A percentile compares a stretch with the other conserved stretches of the same genome.
phyloP scores from a whole-genome alignment of 2,329 filamentous ascomycete species.

The Fusarium udum region DNA sequence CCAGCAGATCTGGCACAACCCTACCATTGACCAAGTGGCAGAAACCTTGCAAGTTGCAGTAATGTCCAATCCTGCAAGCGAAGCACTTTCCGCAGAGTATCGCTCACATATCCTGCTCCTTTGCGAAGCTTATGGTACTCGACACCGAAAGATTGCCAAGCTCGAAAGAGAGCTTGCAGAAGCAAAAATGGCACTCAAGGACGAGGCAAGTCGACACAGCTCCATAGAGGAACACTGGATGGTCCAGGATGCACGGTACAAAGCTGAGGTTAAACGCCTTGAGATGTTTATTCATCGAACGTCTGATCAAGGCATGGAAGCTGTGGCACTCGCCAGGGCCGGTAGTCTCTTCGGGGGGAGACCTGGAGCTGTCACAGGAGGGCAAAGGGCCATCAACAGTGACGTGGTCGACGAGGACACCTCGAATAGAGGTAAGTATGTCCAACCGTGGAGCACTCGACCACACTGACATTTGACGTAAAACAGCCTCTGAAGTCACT shows the following conservation, averaged over 20 bases:
- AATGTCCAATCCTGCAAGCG: slow-evolving; percentile 49
- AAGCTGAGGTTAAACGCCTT: slow-evolving; percentile 47
- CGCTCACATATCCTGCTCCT: slow-evolving; percentile 54
- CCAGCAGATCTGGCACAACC: slow-evolving; percentile 51
- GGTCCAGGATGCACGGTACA: slow-evolving; percentile 37
- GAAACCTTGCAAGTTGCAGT: slow-evolving; percentile 55
- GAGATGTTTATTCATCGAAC: slow-evolving; percentile 47
- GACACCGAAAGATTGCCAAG: slow-evolving; percentile 45
- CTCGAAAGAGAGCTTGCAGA: slow-evolving; percentile 51
- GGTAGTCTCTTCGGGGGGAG: slow-evolving; percentile 48
- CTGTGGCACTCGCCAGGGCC: slow-evolving; percentile 55
- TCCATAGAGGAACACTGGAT: slow-evolving; percentile 35
- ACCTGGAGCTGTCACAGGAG: neutral
- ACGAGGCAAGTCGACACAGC: slow-evolving; percentile 50
- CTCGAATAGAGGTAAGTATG: slow-evolving; percentile 7
- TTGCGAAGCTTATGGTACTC: slow-evolving; percentile 49
- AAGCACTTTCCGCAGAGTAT: slow-evolving; percentile 52
- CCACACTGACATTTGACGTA: slow-evolving; percentile 1
- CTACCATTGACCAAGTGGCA: slow-evolving; percentile 55
- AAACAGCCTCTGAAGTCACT: neutral
- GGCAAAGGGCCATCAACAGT: neutral
- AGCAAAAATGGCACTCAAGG: slow-evolving; percentile 44
- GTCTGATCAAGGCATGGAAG: slow-evolving; percentile 55
- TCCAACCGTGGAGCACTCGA: neutral
- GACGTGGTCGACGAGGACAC: neutral